Base-by-base conservation (phyloP, 1,284 basidiomycete species). In the Tremellales sp. region DNA sequence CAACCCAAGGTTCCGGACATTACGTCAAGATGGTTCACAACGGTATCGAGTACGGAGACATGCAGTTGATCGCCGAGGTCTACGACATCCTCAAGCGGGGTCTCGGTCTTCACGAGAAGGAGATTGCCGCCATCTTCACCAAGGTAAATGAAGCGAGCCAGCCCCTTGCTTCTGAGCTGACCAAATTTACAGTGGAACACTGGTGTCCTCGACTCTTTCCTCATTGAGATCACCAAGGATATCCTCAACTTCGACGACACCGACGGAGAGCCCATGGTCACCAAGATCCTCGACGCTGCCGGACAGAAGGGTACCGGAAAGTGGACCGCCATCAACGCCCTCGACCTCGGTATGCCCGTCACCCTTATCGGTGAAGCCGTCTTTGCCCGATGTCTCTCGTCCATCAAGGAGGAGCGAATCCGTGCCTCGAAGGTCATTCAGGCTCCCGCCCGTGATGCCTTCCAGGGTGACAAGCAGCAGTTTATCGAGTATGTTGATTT, bases 301-400 rank as follows among this genome's bases (percentile, higher is more conserved):
- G 95, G 94, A 50, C 95, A 99, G 76, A 99, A 99, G 79, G 95
- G 95, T 72, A 99, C 95, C 58, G 95, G 95, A 51, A 98, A 98
- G 77, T 99, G 95, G 95, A 99, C 95, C 53, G 95, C 95, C 57
- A 88, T 97, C 68, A 89, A 92, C 70, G 95, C 95, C 53, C 85
- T 98, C 58, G 95, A 99, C 67, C 85, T 92, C 60, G 94, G 94
- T 67, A 87, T 83, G 66, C 82, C 88, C 53, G 92, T 98, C 65
- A 99, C 95, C 56, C 83, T 99, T 63, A 98, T 98, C 64, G 95
- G 94, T 58, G 95, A 99, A 79, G 94, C 95, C 57, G 95, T 99
- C 61, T 99, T 98, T 69, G 92, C 95, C 57, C 91, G 95, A 71
- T 97, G 93, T 80, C 76, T 99, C 69, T 98, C 94, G 45, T 83